Evolutionary conservation across 306 rosid species (phyloP).

Genomic region (Aeschynomene evenia): DNA sequence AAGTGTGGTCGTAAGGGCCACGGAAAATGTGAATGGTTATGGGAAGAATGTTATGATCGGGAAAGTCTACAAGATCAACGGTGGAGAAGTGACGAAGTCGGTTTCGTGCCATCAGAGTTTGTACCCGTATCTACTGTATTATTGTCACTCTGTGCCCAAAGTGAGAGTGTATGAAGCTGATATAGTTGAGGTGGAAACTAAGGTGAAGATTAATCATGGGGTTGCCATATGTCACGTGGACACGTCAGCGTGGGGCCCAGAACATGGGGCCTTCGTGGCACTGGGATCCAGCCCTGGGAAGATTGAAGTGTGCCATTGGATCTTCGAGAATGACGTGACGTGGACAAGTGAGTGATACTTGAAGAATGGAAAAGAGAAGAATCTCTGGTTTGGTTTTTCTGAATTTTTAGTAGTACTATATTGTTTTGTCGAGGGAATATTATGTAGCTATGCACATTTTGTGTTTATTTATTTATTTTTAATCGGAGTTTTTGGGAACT

Average conservation of each 20-base stretch:
- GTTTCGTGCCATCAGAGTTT: conserved; percentile 93
- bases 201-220: conserved; percentile 42
- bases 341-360: conserved; percentile 59
- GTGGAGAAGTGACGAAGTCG: conserved; percentile 64
- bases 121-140: conserved; percentile 82
- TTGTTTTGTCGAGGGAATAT: background rate
- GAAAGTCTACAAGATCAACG: conserved; percentile 45
- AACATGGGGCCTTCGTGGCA: conserved; percentile 74
- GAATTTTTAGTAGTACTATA: background rate
- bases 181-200: conserved; percentile 41
- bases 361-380: background rate
- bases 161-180: conserved; percentile 79
- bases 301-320: conserved; percentile 43
- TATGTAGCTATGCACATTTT: background rate
- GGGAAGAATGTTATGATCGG: conserved; percentile 57
- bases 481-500: background rate
- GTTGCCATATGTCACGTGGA: conserved; percentile 80
- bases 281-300: conserved; percentile 37
- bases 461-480: background rate
- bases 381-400: background rate
- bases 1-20: conserved; percentile 42
- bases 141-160: conserved; percentile 81
- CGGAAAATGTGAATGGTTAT: conserved; percentile 57
- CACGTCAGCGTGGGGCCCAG: conserved; percentile 75
- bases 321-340: conserved; percentile 66